Base-by-base conservation (phyloP, 1,139 yeast species). In the Kodamaea sp. region DNA sequence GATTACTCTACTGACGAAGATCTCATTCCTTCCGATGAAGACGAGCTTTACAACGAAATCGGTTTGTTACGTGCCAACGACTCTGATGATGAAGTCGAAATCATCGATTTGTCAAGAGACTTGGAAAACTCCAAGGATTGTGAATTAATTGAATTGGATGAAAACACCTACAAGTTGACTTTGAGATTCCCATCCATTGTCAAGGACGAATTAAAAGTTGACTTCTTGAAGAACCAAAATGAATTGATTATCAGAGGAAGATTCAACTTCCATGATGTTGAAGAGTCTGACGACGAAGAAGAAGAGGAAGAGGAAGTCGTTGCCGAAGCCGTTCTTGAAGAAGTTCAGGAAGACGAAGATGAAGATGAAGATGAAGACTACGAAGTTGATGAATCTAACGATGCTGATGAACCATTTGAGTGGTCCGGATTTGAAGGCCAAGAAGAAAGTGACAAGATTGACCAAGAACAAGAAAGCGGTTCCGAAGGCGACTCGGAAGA, bases 71-170 rank as follows among this genome's bases (percentile, higher is more conserved):
- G 29, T 30, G 37, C 38, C 2, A 21, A 34, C 7, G 55, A 52
- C 31, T 51, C 54, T 9, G 73, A 66, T 24, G 66, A 63, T 13
- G 70, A 65, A 34, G 53, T 57, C 37, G 62, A 59, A 34, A 52
- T 70, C 21, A 63, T 70, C 42, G 76, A 70, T 48, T 64, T 70
- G 50, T 54, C 70, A 30, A 62, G 61, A 34, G 76, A 70, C 48
- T 63, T 70, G 47, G 65, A 59, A 40, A 57, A 67, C 50, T 65
- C 73, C 34, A 70, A 67, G 44, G 76, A 70, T 50, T 70, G 72
- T 49, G 74, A 70, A 50, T 61, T 70, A 46, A 52, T 59, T 27
- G 66, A 70, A 44, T 47, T 64, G 19, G 67, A 68, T 40, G 70
- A 66, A 28, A 55, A 63, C 40, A 63, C 64, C 15, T 71, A 69